Evolutionary conservation across 805 yeast genomes (phyloP).

Genomic region (Hanseniaspora jakobsenii): DNA sequence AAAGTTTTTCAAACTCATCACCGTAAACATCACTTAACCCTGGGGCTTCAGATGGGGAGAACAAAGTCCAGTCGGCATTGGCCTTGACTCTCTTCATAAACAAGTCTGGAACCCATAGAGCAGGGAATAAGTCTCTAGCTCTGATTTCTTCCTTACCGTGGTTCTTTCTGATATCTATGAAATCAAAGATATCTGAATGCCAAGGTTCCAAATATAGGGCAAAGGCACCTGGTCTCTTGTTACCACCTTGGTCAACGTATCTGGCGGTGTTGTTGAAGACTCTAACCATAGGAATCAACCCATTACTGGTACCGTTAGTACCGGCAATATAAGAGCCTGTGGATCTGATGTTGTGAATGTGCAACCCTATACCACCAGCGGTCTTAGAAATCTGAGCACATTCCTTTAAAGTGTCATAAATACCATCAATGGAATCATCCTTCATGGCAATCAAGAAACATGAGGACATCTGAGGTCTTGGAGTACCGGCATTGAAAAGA

Average conservation of each 20-base stretch:
- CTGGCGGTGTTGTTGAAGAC: conserved; percentile 93
- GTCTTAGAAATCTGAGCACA: conserved; percentile 85
- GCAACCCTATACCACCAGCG: conserved; percentile 92
- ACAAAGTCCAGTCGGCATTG: conserved; percentile 74
- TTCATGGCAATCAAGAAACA: conserved; percentile 86
- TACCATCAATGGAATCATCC: conserved; percentile 92
- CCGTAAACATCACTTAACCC: conserved; percentile 78
- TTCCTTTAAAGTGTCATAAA: conserved; percentile 75
- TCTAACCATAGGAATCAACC: conserved; percentile 89
- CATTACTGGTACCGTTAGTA: conserved; percentile 84
- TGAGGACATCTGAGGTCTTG: conserved; percentile 73
- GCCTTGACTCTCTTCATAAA: conserved; percentile 83
- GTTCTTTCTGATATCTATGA: conserved; percentile 76
- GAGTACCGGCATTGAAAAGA: conserved; percentile 83
- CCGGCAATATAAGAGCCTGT: conserved; percentile 83
- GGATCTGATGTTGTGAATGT: conserved; percentile 75
- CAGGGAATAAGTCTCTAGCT: conserved; percentile 87
- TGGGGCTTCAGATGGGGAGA: conserved; percentile 81
- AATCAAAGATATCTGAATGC: conserved; percentile 86
- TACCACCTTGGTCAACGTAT: conserved; percentile 97
- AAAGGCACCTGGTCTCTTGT: conserved; percentile 95
- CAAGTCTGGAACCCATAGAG: conserved; percentile 88
- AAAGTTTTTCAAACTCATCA: conserved; percentile 63
- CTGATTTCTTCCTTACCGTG: conserved; percentile 91
- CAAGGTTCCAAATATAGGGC: conserved; percentile 92